Conservation (phyloP, 495 filamentous ascomycete species). For the Rostrohypoxylon terebratum region DNA sequence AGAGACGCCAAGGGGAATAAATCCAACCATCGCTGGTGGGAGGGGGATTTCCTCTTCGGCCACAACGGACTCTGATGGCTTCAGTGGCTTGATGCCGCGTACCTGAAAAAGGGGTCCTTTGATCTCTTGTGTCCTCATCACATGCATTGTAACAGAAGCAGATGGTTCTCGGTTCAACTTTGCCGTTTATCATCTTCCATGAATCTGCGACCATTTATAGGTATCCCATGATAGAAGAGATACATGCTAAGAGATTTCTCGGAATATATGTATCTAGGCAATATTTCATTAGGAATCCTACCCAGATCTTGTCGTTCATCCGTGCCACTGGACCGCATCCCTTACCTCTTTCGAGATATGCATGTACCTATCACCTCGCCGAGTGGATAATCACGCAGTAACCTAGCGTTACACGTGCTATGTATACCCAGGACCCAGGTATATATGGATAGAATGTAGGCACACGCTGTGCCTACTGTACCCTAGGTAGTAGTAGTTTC, state of each 20-base stretch:
- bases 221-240: background rate
- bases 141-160: conserved; percentile 6
- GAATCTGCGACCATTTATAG: background rate
- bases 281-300: conserved; percentile 7
- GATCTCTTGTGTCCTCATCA: background rate
- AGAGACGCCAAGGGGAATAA: conserved; percentile 35
- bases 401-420: conserved; percentile 35
- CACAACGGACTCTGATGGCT: conserved; percentile 13
- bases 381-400: conserved; percentile 24
- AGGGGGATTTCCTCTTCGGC: conserved; percentile 31
- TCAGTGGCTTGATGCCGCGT: conserved; percentile 7
- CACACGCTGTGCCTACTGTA: background rate
- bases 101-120: conserved; percentile 1
- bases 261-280: background rate
- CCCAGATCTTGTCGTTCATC: conserved; percentile 22
- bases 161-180: background rate
- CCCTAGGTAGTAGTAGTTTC: too few species aligned
- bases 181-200: background rate
- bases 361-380: conserved; percentile 13
- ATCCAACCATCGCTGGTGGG: conserved; percentile 12
- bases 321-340: conserved; percentile 13
- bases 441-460: background rate
- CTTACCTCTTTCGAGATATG: conserved; percentile 9
- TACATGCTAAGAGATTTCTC: background rate
- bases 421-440: background rate